A percentile compares a stretch with the other conserved stretches of the same genome.
These are phyloP conservation scores for Trametes villosa DNA, from an alignment of 768 basidiomycete species.

Conservation along the genomic window DNA sequence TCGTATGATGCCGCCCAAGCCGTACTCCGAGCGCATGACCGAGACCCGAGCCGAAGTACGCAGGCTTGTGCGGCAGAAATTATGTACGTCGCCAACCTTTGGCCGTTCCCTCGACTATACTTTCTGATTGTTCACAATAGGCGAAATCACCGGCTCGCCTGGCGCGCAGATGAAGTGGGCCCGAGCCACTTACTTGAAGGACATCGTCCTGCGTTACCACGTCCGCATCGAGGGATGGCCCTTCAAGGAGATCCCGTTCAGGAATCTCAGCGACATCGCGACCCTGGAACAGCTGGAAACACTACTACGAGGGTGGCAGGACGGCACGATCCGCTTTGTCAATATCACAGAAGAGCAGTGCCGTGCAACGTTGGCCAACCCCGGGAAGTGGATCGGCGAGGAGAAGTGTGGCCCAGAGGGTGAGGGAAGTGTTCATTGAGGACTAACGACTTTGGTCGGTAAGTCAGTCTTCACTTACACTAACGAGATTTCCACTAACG, in stretches of 20 bases:
- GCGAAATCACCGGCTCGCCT: slow-evolving; percentile 30
- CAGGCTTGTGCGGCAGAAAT: slow-evolving; percentile 28
- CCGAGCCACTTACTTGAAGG: slow-evolving; percentile 26
- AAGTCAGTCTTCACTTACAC: no score
- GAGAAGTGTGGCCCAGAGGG: no score
- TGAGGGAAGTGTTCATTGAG: no score
- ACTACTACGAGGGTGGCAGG: slow-evolving; percentile 31
- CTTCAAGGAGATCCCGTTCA: slow-evolving; percentile 32
- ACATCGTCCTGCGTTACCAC: slow-evolving; percentile 33
- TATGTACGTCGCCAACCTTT: slow-evolving; percentile 22
- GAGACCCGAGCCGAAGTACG: slow-evolving; percentile 33
- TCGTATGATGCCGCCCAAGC: slow-evolving; percentile 29
- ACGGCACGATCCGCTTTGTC: slow-evolving; percentile 30
- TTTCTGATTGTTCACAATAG: slow-evolving; percentile 14
- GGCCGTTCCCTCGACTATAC: background rate
- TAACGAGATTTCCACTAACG: no score
- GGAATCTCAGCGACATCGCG: slow-evolving; percentile 35
- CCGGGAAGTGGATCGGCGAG: slow-evolving; percentile 17
- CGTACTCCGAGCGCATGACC: slow-evolving; percentile 36
- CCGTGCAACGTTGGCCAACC: slow-evolving; percentile 12
- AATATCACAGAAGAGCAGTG: slow-evolving; percentile 29
- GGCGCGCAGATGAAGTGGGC: slow-evolving; percentile 33
- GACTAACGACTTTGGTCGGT: no score
- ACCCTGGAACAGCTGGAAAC: slow-evolving; percentile 34
- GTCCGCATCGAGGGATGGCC: slow-evolving; percentile 37